phyloP scores from a whole-genome alignment of 805 yeast species.

The Maudiozyma serrabonitensis region DNA sequence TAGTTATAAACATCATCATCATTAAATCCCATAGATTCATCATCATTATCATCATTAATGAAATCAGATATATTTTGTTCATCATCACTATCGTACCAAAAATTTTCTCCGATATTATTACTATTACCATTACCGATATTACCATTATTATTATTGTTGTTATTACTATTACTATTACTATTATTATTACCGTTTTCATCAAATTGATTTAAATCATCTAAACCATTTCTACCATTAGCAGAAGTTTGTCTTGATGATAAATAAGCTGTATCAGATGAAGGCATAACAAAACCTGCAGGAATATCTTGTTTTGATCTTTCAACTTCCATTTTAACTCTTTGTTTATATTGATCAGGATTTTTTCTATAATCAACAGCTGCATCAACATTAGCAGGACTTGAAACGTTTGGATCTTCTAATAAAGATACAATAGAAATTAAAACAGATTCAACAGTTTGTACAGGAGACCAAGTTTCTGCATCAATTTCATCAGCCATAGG shows the following conservation, averaged over 20 bases:
- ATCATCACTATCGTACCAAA: constrained; percentile 68
- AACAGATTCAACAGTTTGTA: constrained; percentile 86
- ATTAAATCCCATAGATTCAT: constrained; percentile 13
- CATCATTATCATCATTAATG: constrained; percentile 20
- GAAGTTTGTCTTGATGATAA: constrained; percentile 22
- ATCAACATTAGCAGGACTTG: constrained; percentile 92
- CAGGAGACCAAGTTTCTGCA: constrained; percentile 89
- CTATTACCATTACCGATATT: not conserved
- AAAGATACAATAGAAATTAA: constrained; percentile 83
- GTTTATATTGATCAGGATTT: constrained; percentile 64
- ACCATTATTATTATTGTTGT: constrained; percentile 1
- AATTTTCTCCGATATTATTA: constrained; percentile 44
- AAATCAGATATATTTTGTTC: constrained; percentile 49
- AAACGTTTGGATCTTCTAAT: constrained; percentile 86
- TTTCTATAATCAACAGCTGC: constrained; percentile 88
- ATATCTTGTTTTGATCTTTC: constrained; percentile 76
- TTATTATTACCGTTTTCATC: not conserved
- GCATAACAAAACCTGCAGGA: constrained; percentile 79
- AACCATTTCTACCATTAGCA: not conserved
- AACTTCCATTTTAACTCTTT: constrained; percentile 70
- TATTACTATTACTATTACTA: constrained; percentile 5
- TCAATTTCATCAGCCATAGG: constrained; percentile 86
- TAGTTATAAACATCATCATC: constrained; percentile 44
- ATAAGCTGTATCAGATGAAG: constrained; percentile 49
- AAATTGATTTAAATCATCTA: not conserved